Conservation (phyloP, 169 alveolate genomes). For the Perkinsus olseni region DNA sequence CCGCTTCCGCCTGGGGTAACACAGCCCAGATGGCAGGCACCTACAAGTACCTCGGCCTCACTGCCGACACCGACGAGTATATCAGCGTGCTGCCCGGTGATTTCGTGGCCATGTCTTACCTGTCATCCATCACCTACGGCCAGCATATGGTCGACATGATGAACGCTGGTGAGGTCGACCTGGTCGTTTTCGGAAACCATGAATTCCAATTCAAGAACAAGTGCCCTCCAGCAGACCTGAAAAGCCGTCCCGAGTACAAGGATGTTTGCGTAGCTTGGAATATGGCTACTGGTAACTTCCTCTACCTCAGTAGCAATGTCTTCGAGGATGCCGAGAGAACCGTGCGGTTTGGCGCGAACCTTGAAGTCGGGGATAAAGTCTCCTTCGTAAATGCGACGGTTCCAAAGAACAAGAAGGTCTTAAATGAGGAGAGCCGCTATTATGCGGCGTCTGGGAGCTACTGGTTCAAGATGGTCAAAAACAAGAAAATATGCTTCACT, state of each 20-base stretch:
- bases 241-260: neutral
- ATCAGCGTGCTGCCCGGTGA: neutral
- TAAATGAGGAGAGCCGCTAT: neutral
- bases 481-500: neutral
- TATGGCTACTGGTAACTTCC: neutral
- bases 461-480: neutral
- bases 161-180: neutral
- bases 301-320: neutral
- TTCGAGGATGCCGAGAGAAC: neutral
- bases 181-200: neutral
- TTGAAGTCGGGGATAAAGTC: neutral
- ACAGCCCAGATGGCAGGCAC: neutral
- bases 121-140: neutral
- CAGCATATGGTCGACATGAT: neutral
- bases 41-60: neutral
- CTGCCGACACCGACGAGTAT: neutral
- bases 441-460: neutral
- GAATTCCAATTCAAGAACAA: neutral
- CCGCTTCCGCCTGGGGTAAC: neutral
- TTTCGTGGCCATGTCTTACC: neutral
- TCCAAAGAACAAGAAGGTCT: neutral
- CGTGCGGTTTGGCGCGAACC: neutral
- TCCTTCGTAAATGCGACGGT: neutral
- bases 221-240: neutral
- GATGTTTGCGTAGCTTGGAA: neutral